Conservation (phyloP, 148 eudicot species). For the Cornus florida region DNA sequence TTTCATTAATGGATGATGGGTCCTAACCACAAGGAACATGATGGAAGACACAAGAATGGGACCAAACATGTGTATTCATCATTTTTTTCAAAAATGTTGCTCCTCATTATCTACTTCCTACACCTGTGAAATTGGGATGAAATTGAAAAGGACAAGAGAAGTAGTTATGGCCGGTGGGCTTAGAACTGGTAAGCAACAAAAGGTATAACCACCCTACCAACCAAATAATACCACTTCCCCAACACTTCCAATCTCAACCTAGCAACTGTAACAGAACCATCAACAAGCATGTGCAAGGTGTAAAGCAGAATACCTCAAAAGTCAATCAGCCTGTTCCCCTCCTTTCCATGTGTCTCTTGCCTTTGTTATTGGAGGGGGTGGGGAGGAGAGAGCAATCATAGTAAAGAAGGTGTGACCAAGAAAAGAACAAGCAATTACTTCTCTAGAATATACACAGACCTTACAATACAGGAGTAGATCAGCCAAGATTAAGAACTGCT, state of each 20-base stretch:
- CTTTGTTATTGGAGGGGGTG: neutral
- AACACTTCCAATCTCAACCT: neutral
- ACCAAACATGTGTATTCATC: neutral
- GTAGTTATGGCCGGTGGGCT: neutral
- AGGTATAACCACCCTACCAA: constrained; percentile 6
- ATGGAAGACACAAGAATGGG: neutral
- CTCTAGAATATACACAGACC: neutral
- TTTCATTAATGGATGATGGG: neutral
- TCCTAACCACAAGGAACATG: neutral
- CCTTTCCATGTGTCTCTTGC: neutral
- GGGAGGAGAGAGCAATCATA: neutral
- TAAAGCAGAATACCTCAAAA: neutral
- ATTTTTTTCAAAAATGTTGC: neutral
- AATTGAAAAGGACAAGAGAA: neutral
- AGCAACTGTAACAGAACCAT: neutral
- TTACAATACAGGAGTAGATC: neutral
- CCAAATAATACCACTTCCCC: neutral
- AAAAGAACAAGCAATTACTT: neutral
- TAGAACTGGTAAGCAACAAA: neutral
- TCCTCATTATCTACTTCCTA: neutral
- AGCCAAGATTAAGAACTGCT: neutral
- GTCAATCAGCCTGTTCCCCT: neutral
- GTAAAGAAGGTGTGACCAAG: neutral
- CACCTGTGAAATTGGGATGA: neutral
- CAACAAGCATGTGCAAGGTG: neutral